Evolutionary conservation across 2,329 filamentous ascomycete species (phyloP), one percentile per base, ranked within the genome.

Genomic region (Aspergillus latus): DNA sequence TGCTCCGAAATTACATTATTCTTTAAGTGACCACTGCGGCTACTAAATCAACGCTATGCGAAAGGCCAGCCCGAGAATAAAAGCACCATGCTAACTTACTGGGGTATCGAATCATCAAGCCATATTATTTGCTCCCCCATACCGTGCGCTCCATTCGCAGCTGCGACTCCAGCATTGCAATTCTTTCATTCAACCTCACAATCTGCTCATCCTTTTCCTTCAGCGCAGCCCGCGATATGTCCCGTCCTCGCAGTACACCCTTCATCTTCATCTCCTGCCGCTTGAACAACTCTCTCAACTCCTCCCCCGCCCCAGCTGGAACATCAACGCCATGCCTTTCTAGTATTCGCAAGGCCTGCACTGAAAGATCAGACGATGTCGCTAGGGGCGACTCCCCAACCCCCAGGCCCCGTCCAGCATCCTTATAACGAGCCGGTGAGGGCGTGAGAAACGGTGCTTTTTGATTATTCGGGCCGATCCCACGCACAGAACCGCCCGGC

Each of bases 181-280:
- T 77, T 63, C 87, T 76, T 68, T 89, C 76, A 76, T 86, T 81
- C 74, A 96, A 74, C 71, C 89, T 78, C 71, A 80, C 73, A 69
- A 88, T 77, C 74, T 85, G 75, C 68, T 84, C 73, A 76, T 93
- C 87, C 61, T 86, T 86, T 4, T 80, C 78, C 66, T 84, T 85
- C 34, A 90, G 66, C 3, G 81, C 82, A 7, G 82, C 70, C n/a
- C 89, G 76, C 3, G 83, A 80, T 5, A 87, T 82, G 58, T 93
- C 88, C 2, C 88, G 78, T 0, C 88, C 87, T 59, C 81, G 81
- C 39, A 79, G 77, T 16, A 89, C 78, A 0, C 88, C 89, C 64
- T 82, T 83, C 0, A 80, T 78, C 50, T 79, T 80, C 50, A 85
- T 72, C 13, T 83, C 81, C 61, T 89, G 80, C 44, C 74, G 81